These are phyloP conservation scores for Naganishia kalamii DNA, from an alignment of 768 basidiomycete species.

Conservation along the genomic window DNA sequence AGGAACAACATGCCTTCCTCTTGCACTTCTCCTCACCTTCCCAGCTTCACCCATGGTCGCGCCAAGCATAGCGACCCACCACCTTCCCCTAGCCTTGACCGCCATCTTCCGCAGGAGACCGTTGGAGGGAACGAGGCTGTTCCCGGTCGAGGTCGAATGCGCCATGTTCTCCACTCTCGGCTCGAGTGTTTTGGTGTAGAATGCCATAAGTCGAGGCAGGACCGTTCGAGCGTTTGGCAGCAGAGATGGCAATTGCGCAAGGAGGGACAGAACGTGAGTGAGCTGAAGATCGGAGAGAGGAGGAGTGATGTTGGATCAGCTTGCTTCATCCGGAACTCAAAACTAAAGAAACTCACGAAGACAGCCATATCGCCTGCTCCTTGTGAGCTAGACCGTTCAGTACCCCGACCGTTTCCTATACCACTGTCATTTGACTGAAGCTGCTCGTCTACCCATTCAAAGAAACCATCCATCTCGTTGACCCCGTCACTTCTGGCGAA, in stretches of 20 bases:
- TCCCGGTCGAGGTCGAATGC: background rate
- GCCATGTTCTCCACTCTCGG: background rate
- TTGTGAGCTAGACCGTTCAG: background rate
- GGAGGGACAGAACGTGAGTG: constrained; percentile 18
- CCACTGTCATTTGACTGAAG: background rate
- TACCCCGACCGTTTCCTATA: background rate
- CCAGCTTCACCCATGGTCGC: constrained; percentile 2
- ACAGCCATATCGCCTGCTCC: background rate
- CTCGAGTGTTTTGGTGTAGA: background rate
- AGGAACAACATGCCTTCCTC: background rate
- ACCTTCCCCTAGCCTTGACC: constrained; percentile 41
- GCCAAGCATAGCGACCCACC: constrained; percentile 40
- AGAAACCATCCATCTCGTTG: constrained; percentile 27
- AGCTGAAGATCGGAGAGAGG: background rate
- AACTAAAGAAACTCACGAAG: background rate
- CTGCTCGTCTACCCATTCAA: constrained; percentile 24
- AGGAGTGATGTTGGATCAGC: constrained; percentile 17
- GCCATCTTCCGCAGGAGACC: constrained; percentile 36
- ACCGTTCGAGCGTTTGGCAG: background rate
- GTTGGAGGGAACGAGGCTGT: background rate
- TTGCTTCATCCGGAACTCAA: constrained; percentile 28
- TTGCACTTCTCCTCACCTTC: background rate
- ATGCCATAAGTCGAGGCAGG: constrained; percentile 2
- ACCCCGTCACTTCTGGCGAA: constrained; percentile 63
- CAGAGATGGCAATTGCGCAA: constrained; percentile 17